These are phyloP conservation scores for Trichoderma virens DNA, from an alignment of 495 filamentous ascomycete genomes.

Conservation along the genomic window DNA sequence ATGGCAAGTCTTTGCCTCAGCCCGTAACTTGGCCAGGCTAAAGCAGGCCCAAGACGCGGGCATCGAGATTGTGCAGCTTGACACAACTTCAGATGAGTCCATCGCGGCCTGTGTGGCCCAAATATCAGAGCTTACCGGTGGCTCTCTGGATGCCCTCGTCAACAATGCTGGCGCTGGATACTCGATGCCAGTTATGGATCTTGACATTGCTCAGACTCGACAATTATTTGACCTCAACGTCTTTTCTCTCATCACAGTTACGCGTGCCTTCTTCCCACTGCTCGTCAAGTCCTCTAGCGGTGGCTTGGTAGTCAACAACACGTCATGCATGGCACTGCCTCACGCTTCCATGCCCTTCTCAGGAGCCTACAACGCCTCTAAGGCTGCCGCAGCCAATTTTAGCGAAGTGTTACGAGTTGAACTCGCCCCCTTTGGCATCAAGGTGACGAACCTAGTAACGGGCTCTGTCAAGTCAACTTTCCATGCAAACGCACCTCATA, in stretches of 20 bases:
- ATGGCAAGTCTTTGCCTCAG: slow-evolving; percentile 51
- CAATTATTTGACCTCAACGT: slow-evolving; percentile 33
- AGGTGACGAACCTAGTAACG: slow-evolving; percentile 22
- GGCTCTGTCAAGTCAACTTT: slow-evolving; percentile 15
- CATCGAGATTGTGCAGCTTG: slow-evolving; percentile 13
- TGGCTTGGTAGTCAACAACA: slow-evolving; percentile 24
- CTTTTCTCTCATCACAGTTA: slow-evolving; percentile 26
- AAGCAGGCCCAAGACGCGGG: slow-evolving; percentile 8
- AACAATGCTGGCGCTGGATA: slow-evolving; percentile 22
- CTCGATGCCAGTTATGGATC: slow-evolving; percentile 29
- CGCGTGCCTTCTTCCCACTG: slow-evolving; percentile 31
- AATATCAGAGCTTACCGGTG: slow-evolving; percentile 14
- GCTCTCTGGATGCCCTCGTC: slow-evolving; percentile 18
- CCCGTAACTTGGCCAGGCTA: slow-evolving; percentile 40
- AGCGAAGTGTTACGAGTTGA: slow-evolving; percentile 21
- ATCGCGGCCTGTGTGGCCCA: slow-evolving; percentile 12
- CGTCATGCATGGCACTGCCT: slow-evolving; percentile 17
- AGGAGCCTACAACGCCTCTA: slow-evolving; percentile 27
- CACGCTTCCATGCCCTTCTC: slow-evolving; percentile 15
- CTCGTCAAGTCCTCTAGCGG: slow-evolving; percentile 23
- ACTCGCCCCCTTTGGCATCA: slow-evolving; percentile 26
- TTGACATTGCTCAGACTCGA: slow-evolving; percentile 26
- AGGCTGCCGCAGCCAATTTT: not conserved
- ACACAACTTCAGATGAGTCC: slow-evolving; percentile 16
- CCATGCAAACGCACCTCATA: slow-evolving; percentile 7